Base-by-base conservation (phyloP, 768 basidiomycete genomes). In the Russula emetica region DNA sequence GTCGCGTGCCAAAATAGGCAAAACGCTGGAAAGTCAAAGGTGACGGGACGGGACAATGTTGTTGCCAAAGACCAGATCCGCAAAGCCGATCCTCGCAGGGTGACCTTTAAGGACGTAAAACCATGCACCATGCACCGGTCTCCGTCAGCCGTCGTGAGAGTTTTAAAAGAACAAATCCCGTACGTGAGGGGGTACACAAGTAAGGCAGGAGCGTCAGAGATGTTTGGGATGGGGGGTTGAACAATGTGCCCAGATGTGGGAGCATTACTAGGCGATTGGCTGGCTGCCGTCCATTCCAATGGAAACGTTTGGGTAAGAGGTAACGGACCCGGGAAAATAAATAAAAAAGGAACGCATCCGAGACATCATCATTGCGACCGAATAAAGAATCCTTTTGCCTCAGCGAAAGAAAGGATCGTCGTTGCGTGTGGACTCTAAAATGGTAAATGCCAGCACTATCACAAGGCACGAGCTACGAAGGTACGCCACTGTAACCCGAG, bases 391-490 rank as follows among this genome's bases (percentile, higher is more conserved):
- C 55, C 30, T n/a, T n/a, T n/a, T 61, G 61, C 34, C 34, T 10
- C 34, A 36, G 36, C 2, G 30, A 9, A 61, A n/a, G 38, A 42
- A 70, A 24, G 69, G 68, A 40, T 68, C 66, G n/a, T 68, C 69
- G 55, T 70, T 68, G 0, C 28, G 52, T 28, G 70, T 61, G 20
- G 28, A 62, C 10, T 38, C 40, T 5, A 70, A 58, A 20, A 71
- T 66, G 28, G 63, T 63, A 32, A 70, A 70, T 55, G 70, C 69
- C 18, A 70, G 63, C 52, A 71, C 38, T 18, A 70, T 34, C 71
- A 8, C 61, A 60, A 26, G 73, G 69, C 11, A 74, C 63, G 10
- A 71, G 66, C 20, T 59, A 67, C n/a, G 34, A 38, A 2, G 68
- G 68, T 64, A 1, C 71, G 65, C 9, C 8, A 71, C 58, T 38